Evolutionary conservation across 257 asterid genomes (phyloP), one percentile per base, ranked within the genome.

Genomic region (Nyctanthes arbortristis): DNA sequence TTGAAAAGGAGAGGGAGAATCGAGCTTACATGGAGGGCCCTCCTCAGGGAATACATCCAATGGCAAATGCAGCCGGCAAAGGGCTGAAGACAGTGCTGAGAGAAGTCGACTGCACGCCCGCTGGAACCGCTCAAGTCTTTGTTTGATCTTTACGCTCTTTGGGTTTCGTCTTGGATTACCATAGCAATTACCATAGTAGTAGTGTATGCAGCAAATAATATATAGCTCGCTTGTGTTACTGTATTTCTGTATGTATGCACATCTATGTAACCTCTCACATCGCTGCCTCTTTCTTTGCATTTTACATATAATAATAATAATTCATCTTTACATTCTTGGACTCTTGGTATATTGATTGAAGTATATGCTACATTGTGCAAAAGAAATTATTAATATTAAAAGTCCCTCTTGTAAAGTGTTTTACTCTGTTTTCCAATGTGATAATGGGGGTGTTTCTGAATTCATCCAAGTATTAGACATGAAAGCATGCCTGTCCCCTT

Each of bases 1-100:
- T 85, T 12, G 70, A 43, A 0, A 66, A 72, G 65, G 96, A 93
- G 80, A 84, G 75, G 63, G 94, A 88, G 62, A 90, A 80, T 11
- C 69, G 97, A 58, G 78, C 73, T 1, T 54, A 83, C 31, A 90
- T 90, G 75, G 58, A 64, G 20, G 98, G 98, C 0, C 86, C 82
- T 7, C 66, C 18, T 0, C 76, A 87, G 8, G 96, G 96, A 18
- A n/a, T 90, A 36, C 96, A 93, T n/a, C 97, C 96, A 1, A 30
- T 81, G 80, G 96, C 96, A 0, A 93, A 93, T 57, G 98, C 84
- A 0, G 89, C 78, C 0, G 88, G 98, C 3, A 64, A 75, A n/a
- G 96, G 98, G 63, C 52, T 90, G 61, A 24, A 76, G 71, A 93
- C 96, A 4, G 85, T 88, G 70, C 87, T 93, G 4, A 78, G 92